Percentiles rank a stretch among this genome's conserved stretches.
phyloP scores from a whole-genome alignment of 352 stramenopile species.

The Phytophthora ohioensis region DNA sequence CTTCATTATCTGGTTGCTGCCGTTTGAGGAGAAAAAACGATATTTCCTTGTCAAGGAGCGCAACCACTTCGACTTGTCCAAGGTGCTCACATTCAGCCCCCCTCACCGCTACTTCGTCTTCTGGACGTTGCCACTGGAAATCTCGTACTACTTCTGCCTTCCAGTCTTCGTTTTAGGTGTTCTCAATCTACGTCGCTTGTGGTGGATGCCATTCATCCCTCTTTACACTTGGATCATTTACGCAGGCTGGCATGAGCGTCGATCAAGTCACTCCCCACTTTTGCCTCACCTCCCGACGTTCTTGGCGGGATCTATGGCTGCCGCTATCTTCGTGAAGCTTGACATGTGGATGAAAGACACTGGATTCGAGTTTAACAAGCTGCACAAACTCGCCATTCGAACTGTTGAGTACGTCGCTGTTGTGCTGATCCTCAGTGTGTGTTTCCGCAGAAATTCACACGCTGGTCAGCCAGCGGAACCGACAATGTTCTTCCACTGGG shows the following conservation, averaged over 20 bases:
- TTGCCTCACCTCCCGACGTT: conserved; percentile 49
- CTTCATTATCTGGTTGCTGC: conserved; percentile 39
- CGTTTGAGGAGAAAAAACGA: conserved; percentile 30
- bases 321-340: conserved; percentile 43
- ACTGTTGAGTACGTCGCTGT: conserved; percentile 31
- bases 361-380: conserved; percentile 32
- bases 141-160: conserved; percentile 59
- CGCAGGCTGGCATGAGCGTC: conserved; percentile 28
- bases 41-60: conserved; percentile 49
- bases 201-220: conserved; percentile 45
- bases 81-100: conserved; percentile 53
- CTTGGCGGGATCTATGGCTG: conserved; percentile 51
- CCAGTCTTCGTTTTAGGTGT: conserved; percentile 44
- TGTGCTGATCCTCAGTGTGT: conserved; percentile 42
- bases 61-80: conserved; percentile 47
- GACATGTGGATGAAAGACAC: conserved; percentile 31
- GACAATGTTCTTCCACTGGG: conserved; percentile 50
- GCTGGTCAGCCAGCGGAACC: conserved; percentile 20
- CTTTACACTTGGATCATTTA: conserved; percentile 44
- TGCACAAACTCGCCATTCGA: conserved; percentile 30
- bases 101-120: conserved; percentile 55
- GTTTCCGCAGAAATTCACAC: conserved; percentile 33
- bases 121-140: conserved; percentile 65
- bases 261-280: conserved; percentile 40
- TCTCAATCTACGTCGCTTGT: conserved; percentile 35